These are phyloP conservation scores for Pichia scutulata DNA, from an alignment of 805 yeast genomes.

Conservation along the genomic window DNA sequence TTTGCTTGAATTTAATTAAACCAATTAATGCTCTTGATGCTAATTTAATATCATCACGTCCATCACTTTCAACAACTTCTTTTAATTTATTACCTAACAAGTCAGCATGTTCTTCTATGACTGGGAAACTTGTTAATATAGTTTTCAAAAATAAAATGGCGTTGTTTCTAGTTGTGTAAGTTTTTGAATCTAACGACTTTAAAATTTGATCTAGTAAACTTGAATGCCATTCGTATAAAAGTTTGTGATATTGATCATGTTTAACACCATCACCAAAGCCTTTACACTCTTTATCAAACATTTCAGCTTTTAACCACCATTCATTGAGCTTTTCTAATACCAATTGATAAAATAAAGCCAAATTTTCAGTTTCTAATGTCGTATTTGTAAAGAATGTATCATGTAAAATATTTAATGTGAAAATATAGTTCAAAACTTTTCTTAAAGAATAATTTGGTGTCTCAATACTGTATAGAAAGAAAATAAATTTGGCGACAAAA, in stretches of 20 bases:
- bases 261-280: neutral
- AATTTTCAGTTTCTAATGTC: constrained; percentile 69
- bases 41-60: constrained; percentile 71
- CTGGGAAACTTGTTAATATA: constrained; percentile 52
- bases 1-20: constrained; percentile 48
- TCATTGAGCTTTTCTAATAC: constrained; percentile 35
- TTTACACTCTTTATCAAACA: neutral
- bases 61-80: constrained; percentile 42
- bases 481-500: constrained; percentile 54
- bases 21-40: constrained; percentile 70
- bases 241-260: constrained; percentile 31
- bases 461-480: constrained; percentile 36
- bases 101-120: constrained; percentile 59
- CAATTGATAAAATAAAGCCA: constrained; percentile 65
- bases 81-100: constrained; percentile 40
- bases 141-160: constrained; percentile 70
- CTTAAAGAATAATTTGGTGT: constrained; percentile 26
- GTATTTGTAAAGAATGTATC: constrained; percentile 58
- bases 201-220: constrained; percentile 37
- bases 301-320: constrained; percentile 28
- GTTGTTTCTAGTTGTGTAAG: constrained; percentile 75
- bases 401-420: constrained; percentile 31
- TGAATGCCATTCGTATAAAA: constrained; percentile 50
- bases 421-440: neutral
- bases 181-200: constrained; percentile 38